Percentiles rank a stretch among this genome's conserved stretches.
phyloP scores from a whole-genome alignment of 2,329 filamentous ascomycete genomes.

The Metarhizium humberi region DNA sequence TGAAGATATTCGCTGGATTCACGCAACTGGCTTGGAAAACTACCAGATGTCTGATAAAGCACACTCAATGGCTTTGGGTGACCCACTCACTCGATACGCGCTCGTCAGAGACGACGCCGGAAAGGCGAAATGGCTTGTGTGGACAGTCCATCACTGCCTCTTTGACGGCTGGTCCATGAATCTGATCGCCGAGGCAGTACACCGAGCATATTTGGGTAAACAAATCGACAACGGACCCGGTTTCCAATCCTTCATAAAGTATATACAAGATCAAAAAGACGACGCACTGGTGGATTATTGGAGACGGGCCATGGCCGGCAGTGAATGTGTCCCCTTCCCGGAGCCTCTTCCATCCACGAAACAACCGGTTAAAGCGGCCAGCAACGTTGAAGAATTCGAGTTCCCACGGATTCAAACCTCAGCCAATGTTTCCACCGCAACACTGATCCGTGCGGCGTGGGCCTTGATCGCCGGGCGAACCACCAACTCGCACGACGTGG shows the following conservation, averaged over 20 bases:
- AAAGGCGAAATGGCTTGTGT: constrained; percentile 29
- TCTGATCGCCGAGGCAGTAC: constrained; percentile 18
- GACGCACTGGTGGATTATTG: constrained; percentile 30
- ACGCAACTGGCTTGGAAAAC: constrained; percentile 16
- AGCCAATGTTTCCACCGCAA: constrained; percentile 16
- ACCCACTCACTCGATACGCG: constrained; percentile 30
- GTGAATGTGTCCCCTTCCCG: constrained; percentile 27
- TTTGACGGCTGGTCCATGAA: constrained; percentile 38
- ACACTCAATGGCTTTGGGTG: constrained; percentile 27
- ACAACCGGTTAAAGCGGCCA: constrained; percentile 23
- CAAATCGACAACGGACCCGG: not conserved
- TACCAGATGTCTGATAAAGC: constrained; percentile 27
- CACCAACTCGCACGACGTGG: constrained; percentile 26
- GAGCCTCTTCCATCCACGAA: constrained; percentile 30
- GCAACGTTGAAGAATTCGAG: too few species aligned
- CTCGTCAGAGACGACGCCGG: constrained; percentile 21
- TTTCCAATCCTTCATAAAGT: too few species aligned
- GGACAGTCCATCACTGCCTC: constrained; percentile 35
- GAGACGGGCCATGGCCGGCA: constrained; percentile 28
- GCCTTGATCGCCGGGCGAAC: constrained; percentile 41
- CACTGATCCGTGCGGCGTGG: constrained; percentile 30
- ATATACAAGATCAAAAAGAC: too few species aligned
- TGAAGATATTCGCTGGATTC: constrained; percentile 20
- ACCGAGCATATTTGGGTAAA: too few species aligned
- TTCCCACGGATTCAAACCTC: constrained; percentile 30